phyloP scores from a whole-genome alignment of 2,329 filamentous ascomycete species.

The Penicillium sumatraense region DNA sequence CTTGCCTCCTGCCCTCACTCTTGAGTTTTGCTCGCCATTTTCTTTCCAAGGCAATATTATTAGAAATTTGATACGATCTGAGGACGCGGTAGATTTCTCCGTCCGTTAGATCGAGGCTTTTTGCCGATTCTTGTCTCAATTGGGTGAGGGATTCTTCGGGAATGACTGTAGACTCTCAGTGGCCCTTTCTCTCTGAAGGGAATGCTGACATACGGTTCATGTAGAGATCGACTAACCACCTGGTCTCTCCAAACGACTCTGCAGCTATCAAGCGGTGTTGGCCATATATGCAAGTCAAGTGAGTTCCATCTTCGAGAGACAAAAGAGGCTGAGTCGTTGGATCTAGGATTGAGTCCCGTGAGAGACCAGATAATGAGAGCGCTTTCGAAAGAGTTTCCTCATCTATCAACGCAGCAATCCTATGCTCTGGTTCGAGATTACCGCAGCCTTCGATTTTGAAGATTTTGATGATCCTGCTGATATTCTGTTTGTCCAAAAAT shows the following conservation, averaged over 20 bases:
- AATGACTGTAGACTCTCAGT: background rate
- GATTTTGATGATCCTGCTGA: background rate
- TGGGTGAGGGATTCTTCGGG: conserved; percentile 1
- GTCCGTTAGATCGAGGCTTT: conserved; percentile 10
- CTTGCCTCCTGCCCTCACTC: conserved; percentile 4
- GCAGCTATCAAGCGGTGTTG: background rate
- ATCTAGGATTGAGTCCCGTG: background rate
- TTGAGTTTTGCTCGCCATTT: conserved; percentile 10
- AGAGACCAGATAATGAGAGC: background rate
- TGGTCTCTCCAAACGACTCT: background rate
- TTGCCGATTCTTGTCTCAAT: conserved; percentile 8
- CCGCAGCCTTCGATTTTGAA: conserved; percentile 11
- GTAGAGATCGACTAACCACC: conserved; percentile 9
- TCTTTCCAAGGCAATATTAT: background rate
- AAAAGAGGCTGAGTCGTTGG: background rate
- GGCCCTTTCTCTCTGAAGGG: no score
- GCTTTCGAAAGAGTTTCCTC: background rate
- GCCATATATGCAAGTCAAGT: background rate
- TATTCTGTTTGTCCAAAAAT: background rate
- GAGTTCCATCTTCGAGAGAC: background rate
- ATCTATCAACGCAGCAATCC: conserved; percentile 2
- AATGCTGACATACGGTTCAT: background rate
- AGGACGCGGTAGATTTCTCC: conserved; percentile 17
- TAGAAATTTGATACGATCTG: conserved; percentile 5
- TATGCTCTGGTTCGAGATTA: conserved; percentile 11